Evolutionary conservation across 768 basidiomycete genomes (phyloP).

Genomic region (Lactarius indigo): DNA sequence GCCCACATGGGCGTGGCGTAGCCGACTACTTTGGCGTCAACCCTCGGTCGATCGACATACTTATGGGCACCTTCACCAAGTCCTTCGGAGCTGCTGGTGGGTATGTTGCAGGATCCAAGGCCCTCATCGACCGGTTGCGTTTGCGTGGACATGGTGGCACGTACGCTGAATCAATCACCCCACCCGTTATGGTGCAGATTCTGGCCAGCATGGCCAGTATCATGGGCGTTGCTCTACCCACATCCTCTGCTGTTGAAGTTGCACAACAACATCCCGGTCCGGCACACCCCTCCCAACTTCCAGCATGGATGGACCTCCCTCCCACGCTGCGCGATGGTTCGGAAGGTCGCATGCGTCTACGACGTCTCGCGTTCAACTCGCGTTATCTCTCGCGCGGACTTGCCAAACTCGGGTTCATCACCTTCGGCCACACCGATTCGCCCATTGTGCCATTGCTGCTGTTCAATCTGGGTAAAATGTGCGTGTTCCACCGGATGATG

Average conservation of each 20-base stretch:
- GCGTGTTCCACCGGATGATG: slow-evolving; percentile 89
- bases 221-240: slow-evolving; percentile 68
- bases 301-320: slow-evolving; percentile 77
- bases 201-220: slow-evolving; percentile 93
- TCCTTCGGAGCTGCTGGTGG: slow-evolving; percentile 94
- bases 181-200: slow-evolving; percentile 87
- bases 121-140: slow-evolving; percentile 77
- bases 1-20: slow-evolving; percentile 92
- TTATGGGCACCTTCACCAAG: slow-evolving; percentile 99
- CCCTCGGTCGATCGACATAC: slow-evolving; percentile 79
- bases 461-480: slow-evolving; percentile 94
- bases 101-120: slow-evolving; percentile 84
- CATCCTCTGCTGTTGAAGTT: slow-evolving; percentile 33
- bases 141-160: slow-evolving; percentile 74
- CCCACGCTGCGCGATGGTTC: slow-evolving; percentile 69
- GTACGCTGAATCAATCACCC: slow-evolving; percentile 90
- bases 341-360: slow-evolving; percentile 79
- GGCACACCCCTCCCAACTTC: slow-evolving; percentile 60
- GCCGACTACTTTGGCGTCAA: slow-evolving; percentile 89
- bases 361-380: slow-evolving; percentile 91
- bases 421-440: slow-evolving; percentile 85
- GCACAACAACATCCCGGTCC: slow-evolving; percentile 61
- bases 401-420: slow-evolving; percentile 92
- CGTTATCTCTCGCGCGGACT: slow-evolving; percentile 87
- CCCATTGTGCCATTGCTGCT: slow-evolving; percentile 92